A percentile compares a stretch with the other conserved stretches of the same genome.
Conservation (phyloP, 805 yeast genomes). For the Ogataea populi-albae region DNA sequence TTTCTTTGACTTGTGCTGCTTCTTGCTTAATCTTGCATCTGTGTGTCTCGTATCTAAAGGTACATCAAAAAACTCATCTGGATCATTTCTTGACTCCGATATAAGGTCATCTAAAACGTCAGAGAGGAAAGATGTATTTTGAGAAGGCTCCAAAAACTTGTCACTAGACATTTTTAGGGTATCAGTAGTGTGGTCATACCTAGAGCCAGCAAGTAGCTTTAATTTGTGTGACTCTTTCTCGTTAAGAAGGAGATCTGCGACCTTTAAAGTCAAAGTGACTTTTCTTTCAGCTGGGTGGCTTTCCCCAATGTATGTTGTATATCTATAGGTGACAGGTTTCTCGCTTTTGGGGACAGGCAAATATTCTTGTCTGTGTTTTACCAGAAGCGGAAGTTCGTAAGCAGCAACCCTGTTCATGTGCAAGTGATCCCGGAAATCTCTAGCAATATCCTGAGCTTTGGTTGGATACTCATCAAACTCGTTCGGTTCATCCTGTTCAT, state of each 20-base stretch:
- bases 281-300: constrained; percentile 64
- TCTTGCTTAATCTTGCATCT: constrained; percentile 40
- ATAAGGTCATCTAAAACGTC: constrained; percentile 61
- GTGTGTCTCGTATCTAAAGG: constrained; percentile 80
- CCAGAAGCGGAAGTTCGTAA: constrained; percentile 84
- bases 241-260: constrained; percentile 51
- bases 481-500: constrained; percentile 36
- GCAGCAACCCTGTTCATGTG: constrained; percentile 82
- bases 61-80: constrained; percentile 65
- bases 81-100: constrained; percentile 57
- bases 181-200: constrained; percentile 64
- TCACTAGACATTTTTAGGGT: constrained; percentile 62
- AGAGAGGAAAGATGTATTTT: constrained; percentile 74
- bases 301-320: constrained; percentile 73
- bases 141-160: constrained; percentile 72
- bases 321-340: constrained; percentile 63
- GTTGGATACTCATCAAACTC: constrained; percentile 66
- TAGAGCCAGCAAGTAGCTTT: constrained; percentile 70
- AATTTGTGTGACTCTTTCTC: constrained; percentile 66
- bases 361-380: constrained; percentile 71
- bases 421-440: constrained; percentile 71
- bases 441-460: constrained; percentile 66
- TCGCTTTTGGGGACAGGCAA: constrained; percentile 41
- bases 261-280: constrained; percentile 57
- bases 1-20: constrained; percentile 39